phyloP scores from a whole-genome alignment of 495 filamentous ascomycete genomes.

The Cercophora sp. region DNA sequence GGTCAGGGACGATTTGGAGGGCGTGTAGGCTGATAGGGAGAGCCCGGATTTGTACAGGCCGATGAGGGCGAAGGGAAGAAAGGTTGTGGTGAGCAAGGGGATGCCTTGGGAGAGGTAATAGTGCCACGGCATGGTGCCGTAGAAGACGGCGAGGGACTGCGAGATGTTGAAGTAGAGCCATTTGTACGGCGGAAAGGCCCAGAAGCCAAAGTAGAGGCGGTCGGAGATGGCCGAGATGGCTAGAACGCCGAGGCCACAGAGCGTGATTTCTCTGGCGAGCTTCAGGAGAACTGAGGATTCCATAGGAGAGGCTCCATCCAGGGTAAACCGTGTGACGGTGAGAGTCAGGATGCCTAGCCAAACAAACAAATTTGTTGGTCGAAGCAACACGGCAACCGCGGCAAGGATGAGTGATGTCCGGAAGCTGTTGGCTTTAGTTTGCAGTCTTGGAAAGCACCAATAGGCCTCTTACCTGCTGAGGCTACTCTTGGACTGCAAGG shows the following conservation, averaged over 20 bases:
- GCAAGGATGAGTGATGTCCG: constrained; percentile 69
- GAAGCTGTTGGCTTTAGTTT: constrained; percentile 41
- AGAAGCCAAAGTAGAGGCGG: constrained; percentile 75
- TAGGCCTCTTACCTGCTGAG: constrained; percentile 27
- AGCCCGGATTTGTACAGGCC: constrained; percentile 54
- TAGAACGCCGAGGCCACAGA: constrained; percentile 67
- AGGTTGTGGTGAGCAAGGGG: constrained; percentile 80
- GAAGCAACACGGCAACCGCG: constrained; percentile 77
- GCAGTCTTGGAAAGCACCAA: not conserved
- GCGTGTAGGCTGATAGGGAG: constrained; percentile 9
- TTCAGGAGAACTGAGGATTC: constrained; percentile 44
- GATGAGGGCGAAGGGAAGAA: constrained; percentile 67
- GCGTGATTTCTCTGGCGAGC: constrained; percentile 54
- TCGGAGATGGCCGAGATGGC: constrained; percentile 64
- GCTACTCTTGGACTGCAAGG: constrained; percentile 21
- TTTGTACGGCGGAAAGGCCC: constrained; percentile 84
- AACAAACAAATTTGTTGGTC: constrained; percentile 85
- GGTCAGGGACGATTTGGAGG: constrained; percentile 28
- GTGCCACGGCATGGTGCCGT: constrained; percentile 86
- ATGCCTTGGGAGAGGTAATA: constrained; percentile 91
- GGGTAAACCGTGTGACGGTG: constrained; percentile 37
- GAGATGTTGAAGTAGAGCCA: constrained; percentile 92
- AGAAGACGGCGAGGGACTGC: constrained; percentile 82
- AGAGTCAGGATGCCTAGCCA: constrained; percentile 61
- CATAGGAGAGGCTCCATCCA: constrained; percentile 36